Conservation (phyloP, 2,329 filamentous ascomycete species). For the Colletotrichum sp. region DNA sequence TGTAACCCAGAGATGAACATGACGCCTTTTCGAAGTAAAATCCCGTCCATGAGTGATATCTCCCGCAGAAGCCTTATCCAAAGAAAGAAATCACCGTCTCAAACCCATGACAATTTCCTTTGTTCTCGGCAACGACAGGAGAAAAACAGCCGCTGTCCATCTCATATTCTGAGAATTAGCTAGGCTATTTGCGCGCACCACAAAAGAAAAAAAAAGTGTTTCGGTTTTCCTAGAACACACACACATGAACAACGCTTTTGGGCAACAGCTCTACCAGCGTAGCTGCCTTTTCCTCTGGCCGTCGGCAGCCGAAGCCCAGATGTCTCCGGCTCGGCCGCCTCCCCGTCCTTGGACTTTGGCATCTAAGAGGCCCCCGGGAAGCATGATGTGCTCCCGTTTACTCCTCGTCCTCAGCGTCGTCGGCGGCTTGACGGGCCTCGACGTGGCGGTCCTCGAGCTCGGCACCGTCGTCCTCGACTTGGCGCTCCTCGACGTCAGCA, state of each 20-base stretch:
- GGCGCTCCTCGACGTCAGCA: neutral
- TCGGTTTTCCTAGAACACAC: neutral
- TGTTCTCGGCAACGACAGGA: neutral
- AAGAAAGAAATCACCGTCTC: neutral
- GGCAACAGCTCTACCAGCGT: conserved; percentile 12
- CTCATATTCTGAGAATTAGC: neutral
- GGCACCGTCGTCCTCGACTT: neutral
- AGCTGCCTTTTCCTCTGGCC: neutral
- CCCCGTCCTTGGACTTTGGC: neutral
- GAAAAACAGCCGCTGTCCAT: neutral
- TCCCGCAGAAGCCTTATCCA: neutral
- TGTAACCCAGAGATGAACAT: neutral
- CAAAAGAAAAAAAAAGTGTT: neutral
- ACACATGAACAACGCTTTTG: neutral
- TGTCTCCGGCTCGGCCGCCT: neutral
- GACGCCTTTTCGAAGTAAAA: neutral
- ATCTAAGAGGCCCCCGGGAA: neutral
- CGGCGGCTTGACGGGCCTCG: neutral
- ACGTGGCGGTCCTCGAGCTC: neutral
- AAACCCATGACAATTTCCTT: neutral
- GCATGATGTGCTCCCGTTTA: neutral
- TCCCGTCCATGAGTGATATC: neutral
- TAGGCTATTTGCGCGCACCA: neutral
- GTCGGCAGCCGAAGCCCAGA: neutral
- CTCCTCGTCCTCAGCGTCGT: neutral